These are phyloP conservation scores for Huntiella savannae DNA, from an alignment of 2,329 filamentous ascomycete genomes.

Conservation along the genomic window DNA sequence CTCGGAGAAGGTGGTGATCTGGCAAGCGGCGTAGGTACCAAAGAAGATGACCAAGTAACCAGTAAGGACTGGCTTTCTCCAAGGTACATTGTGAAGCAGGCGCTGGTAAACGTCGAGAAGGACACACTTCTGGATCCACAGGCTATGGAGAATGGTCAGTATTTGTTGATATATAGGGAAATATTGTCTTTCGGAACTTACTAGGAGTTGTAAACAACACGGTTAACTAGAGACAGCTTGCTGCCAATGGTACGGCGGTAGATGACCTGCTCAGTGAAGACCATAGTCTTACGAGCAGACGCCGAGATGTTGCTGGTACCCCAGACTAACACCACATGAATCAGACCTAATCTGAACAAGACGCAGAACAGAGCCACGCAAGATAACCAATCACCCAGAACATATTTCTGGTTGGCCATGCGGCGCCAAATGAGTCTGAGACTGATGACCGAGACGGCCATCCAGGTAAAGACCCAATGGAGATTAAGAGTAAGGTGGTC, in stretches of 20 bases:
- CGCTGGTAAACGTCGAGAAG: conserved; percentile 16
- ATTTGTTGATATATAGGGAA: neutral
- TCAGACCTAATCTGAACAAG: conserved; percentile 15
- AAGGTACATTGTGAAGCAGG: conserved; percentile 14
- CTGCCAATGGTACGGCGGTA: conserved; percentile 19
- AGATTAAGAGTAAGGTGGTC: conserved; percentile 8
- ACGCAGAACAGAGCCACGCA: conserved; percentile 23
- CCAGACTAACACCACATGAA: conserved; percentile 20
- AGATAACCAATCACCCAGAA: conserved; percentile 14
- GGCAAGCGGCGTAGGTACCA: conserved; percentile 17
- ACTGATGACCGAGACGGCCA: conserved; percentile 14
- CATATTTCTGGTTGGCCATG: conserved; percentile 12
- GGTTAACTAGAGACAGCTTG: conserved; percentile 18
- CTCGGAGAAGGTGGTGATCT: conserved; percentile 19
- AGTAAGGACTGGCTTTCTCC: conserved; percentile 15
- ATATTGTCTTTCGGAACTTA: conserved; percentile 14
- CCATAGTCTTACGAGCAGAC: conserved; percentile 13
- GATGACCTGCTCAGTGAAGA: conserved; percentile 17
- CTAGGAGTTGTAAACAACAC: conserved; percentile 19
- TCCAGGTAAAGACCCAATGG: conserved; percentile 15
- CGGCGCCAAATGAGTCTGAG: conserved; percentile 13
- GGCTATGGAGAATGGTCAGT: conserved; percentile 11
- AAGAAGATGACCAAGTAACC: conserved; percentile 16
- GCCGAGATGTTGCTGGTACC: conserved; percentile 19
- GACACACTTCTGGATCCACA: conserved; percentile 17